phyloP scores from a whole-genome alignment of 805 yeast genomes.

The Teunomyces lycoperdinae region DNA sequence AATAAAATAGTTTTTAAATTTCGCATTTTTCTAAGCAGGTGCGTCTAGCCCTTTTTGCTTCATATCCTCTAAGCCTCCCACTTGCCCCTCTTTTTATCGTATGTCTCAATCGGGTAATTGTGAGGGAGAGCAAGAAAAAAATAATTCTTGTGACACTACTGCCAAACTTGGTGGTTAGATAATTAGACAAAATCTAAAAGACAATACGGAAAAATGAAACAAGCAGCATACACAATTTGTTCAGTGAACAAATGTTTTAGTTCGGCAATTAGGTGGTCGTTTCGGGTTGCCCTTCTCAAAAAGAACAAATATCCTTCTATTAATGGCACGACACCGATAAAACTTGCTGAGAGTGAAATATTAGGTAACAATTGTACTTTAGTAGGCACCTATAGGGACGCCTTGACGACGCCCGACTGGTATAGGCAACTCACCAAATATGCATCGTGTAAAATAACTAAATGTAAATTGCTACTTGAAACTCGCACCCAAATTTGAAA shows the following conservation, averaged over 20 bases:
- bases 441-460: neutral
- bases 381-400: too few species aligned
- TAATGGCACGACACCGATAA: neutral
- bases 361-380: neutral
- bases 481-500: neutral
- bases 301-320: neutral
- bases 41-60: too few species aligned
- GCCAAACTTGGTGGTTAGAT: too few species aligned
- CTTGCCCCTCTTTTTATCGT: too few species aligned
- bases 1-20: too few species aligned
- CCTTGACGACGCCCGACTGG: too few species aligned
- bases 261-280: neutral
- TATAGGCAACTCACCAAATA: neutral
- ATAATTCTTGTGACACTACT: too few species aligned
- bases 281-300: neutral
- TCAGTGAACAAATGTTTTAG: neutral
- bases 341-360: neutral
- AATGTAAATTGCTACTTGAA: slow-evolving; percentile 3
- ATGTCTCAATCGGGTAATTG: too few species aligned
- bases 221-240: neutral
- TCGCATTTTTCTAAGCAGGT: neutral
- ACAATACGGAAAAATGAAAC: neutral
- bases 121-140: too few species aligned
- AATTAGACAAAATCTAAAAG: neutral
- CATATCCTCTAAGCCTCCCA: too few species aligned